A percentile compares a stretch with the other conserved stretches of the same genome.
These are phyloP conservation scores for Babesia bovis DNA, from an alignment of 169 alveolate genomes.

Conservation along the genomic window DNA sequence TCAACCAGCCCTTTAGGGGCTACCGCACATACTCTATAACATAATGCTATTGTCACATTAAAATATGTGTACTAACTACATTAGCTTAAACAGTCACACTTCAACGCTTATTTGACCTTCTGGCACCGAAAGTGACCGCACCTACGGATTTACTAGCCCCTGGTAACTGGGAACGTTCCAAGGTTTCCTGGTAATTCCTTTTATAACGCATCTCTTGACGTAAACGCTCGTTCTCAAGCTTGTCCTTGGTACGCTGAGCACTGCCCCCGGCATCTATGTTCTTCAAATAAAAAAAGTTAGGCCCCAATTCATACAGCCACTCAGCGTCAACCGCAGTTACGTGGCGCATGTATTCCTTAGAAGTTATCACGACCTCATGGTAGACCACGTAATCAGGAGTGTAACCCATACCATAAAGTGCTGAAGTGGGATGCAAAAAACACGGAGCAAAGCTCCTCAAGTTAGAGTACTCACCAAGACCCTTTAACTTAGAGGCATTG, in stretches of 20 bases:
- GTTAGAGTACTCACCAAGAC: constrained; percentile 98
- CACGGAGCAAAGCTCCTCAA: constrained; percentile 97
- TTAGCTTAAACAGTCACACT: not conserved
- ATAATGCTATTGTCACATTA: not conserved
- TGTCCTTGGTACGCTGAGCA: constrained; percentile 65
- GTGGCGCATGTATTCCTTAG: constrained; percentile 96
- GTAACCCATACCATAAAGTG: constrained; percentile 96
- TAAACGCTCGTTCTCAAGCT: constrained; percentile 62
- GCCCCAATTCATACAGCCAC: constrained; percentile 93
- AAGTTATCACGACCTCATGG: constrained; percentile 98
- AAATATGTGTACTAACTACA: not conserved
- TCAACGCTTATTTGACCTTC: constrained; percentile 6
- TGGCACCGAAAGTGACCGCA: constrained; percentile 48
- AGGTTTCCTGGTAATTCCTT: constrained; percentile 19
- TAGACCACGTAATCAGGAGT: constrained; percentile 99
- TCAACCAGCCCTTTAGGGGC: constrained; percentile 31
- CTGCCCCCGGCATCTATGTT: constrained; percentile 49
- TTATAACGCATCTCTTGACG: constrained; percentile 61
- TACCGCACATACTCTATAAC: not conserved
- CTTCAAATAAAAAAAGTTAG: constrained; percentile 81
- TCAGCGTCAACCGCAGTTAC: constrained; percentile 99
- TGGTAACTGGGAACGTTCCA: constrained; percentile 26
- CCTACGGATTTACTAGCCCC: constrained; percentile 11
- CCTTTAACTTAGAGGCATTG: constrained; percentile 98
- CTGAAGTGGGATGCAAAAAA: constrained; percentile 97